Conservation (phyloP, 2,329 filamentous ascomycete genomes). For the Cercospora janseana region DNA sequence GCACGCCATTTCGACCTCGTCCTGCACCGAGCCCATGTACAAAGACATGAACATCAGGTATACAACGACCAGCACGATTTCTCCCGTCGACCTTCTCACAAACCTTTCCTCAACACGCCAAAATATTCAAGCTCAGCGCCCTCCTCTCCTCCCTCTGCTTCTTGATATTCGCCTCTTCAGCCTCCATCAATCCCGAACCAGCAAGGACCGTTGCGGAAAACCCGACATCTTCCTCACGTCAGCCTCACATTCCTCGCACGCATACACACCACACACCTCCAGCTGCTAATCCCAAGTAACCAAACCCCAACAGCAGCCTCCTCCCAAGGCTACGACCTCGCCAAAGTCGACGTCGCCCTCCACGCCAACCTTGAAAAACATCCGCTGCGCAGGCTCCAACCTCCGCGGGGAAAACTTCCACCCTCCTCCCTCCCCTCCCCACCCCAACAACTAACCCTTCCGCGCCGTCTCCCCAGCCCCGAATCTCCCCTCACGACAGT, state of each 20-base stretch:
- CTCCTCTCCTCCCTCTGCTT: not conserved
- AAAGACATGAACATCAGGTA: not conserved
- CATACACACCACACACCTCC: not conserved
- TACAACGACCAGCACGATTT: not conserved
- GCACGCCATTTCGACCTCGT: not conserved
- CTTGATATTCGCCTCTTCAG: not conserved
- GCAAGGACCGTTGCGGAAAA: slow-evolving; percentile 7
- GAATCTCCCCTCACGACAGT: not conserved
- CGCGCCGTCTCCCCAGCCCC: not conserved
- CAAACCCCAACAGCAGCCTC: not conserved
- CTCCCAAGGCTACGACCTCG: slow-evolving; percentile 1
- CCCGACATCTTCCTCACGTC: slow-evolving; percentile 7
- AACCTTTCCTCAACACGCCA: not conserved
- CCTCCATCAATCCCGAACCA: not conserved
- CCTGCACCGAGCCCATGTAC: not conserved
- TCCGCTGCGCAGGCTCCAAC: slow-evolving; percentile 2
- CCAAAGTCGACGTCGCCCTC: not conserved
- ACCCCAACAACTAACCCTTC: not conserved
- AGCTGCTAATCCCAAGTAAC: slow-evolving; percentile 3
- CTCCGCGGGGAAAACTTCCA: not conserved
- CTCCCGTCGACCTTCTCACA: not conserved
- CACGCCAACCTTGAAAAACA: not conserved
- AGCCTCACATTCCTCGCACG: not conserved
- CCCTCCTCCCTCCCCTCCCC: accelerated
- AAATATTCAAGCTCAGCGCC: slow-evolving; percentile 1